Evolutionary conservation across 129 eudicot species (phyloP).

Genomic region (Ambrosia trifida): DNA sequence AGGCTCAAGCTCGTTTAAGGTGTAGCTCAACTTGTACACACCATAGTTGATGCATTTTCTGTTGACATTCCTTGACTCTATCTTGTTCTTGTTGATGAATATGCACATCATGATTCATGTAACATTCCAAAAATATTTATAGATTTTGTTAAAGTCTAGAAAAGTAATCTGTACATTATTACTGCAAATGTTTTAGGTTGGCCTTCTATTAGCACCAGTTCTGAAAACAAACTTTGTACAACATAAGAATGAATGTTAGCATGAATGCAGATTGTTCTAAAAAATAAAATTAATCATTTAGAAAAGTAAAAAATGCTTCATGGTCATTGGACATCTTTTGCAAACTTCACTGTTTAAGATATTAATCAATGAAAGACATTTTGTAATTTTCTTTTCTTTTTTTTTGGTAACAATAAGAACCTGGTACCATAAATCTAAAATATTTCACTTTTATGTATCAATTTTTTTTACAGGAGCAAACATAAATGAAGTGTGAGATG

Average conservation of each 20-base stretch:
- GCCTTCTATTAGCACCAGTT: neutral
- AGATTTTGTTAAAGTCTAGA: neutral
- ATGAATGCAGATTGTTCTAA: neutral
- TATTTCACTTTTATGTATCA: neutral
- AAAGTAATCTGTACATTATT: neutral
- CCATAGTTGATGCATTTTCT: neutral
- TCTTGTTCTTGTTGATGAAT: neutral
- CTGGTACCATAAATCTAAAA: too few relatives aligned
- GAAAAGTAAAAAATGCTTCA: neutral
- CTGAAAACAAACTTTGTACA: neutral
- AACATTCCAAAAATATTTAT: neutral
- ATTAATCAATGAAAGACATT: neutral
- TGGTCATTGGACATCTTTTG: neutral
- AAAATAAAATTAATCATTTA: neutral
- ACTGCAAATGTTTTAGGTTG: conserved; percentile 1
- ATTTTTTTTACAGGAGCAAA: conserved; percentile 13
- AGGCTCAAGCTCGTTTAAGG: too few relatives aligned
- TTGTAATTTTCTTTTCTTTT: neutral
- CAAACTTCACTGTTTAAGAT: neutral
- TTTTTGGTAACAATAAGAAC: too few relatives aligned
- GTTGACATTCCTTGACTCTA: neutral
- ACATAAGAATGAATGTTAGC: neutral
- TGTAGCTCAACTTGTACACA: too few relatives aligned
- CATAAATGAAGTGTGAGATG: conserved; percentile 14
- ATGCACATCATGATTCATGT: neutral